A percentile compares a stretch with the other conserved stretches of the same genome.
phyloP scores from a whole-genome alignment of 352 stramenopile species.

The Pythium grandisporangium region DNA sequence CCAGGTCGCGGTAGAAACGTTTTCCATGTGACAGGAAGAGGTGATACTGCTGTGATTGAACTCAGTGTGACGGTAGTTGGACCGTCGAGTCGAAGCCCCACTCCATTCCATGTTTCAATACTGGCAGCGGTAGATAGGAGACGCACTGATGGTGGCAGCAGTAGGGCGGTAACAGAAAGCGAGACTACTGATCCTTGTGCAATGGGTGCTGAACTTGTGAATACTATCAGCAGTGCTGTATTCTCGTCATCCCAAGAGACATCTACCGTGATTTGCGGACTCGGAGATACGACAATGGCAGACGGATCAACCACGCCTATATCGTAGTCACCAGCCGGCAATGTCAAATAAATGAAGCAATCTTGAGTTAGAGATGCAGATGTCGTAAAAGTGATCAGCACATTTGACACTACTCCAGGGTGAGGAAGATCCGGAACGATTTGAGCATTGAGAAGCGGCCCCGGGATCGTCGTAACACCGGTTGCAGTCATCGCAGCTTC shows the following conservation, averaged over 20 bases:
- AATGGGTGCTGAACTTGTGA: conserved; percentile 22
- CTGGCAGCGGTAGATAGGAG: conserved; percentile 10
- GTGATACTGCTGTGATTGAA: conserved; percentile 26
- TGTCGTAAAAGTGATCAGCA: conserved; percentile 36
- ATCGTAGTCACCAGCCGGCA: conserved; percentile 31
- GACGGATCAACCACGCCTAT: conserved; percentile 13
- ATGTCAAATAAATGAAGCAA: conserved; percentile 26
- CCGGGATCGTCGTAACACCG: conserved; percentile 22
- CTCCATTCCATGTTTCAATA: conserved; percentile 39
- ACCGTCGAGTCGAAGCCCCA: conserved; percentile 25
- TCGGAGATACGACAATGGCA: conserved; percentile 12
- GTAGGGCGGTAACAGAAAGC: conserved; percentile 26
- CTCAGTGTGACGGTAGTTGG: conserved; percentile 19
- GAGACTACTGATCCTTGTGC: conserved; percentile 14
- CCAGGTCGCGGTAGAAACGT: conserved; percentile 34
- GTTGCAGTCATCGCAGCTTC: conserved; percentile 12
- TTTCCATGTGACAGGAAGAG: conserved; percentile 21
- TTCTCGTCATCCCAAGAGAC: conserved; percentile 22
- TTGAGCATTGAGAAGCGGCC: conserved; percentile 19
- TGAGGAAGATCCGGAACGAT: conserved; percentile 23
- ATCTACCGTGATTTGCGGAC: conserved; percentile 16
- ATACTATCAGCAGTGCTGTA: conserved; percentile 24
- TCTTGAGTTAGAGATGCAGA: conserved; percentile 26
- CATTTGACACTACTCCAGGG: conserved; percentile 30
- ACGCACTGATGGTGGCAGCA: conserved; percentile 40